phyloP scores from a whole-genome alignment of 2,329 filamentous ascomycete genomes.

The Fusarium poae region DNA sequence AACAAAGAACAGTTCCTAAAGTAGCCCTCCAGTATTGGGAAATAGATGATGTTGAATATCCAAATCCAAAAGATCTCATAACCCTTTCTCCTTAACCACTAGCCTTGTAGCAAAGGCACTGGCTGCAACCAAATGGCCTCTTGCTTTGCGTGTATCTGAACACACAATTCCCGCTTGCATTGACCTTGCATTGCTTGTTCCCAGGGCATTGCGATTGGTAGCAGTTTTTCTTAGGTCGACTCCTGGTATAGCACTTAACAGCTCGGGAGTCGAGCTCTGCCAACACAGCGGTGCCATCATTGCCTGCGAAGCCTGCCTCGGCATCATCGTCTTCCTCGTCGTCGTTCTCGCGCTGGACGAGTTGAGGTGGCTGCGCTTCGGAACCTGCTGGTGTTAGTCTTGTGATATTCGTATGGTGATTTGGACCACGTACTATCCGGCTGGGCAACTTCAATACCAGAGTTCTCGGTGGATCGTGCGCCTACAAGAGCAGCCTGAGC shows the following conservation, averaged over 20 bases:
- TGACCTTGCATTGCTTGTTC: neutral
- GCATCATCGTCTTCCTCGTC: neutral
- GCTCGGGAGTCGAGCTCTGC: neutral
- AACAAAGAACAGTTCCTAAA: no score
- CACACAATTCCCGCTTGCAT: neutral
- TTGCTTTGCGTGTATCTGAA: neutral
- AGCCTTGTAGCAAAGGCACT: neutral
- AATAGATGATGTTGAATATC: neutral
- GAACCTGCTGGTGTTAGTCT: neutral
- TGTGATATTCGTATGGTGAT: neutral
- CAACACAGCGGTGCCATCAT: neutral
- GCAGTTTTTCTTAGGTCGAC: neutral
- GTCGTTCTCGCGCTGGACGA: neutral
- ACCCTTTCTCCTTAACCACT: neutral
- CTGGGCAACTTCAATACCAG: neutral
- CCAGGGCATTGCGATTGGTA: neutral
- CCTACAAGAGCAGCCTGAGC: neutral
- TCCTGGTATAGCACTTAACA: neutral
- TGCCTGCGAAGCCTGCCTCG: neutral
- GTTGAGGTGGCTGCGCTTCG: neutral
- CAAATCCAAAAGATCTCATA: neutral
- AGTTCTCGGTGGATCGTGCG: neutral
- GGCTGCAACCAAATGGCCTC: conserved; percentile 1
- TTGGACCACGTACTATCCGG: neutral
- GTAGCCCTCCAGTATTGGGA: no score